Evolutionary conservation across 768 basidiomycete species (phyloP), one percentile per base, ranked within the genome.

Genomic region (Boletus coccyginus): DNA sequence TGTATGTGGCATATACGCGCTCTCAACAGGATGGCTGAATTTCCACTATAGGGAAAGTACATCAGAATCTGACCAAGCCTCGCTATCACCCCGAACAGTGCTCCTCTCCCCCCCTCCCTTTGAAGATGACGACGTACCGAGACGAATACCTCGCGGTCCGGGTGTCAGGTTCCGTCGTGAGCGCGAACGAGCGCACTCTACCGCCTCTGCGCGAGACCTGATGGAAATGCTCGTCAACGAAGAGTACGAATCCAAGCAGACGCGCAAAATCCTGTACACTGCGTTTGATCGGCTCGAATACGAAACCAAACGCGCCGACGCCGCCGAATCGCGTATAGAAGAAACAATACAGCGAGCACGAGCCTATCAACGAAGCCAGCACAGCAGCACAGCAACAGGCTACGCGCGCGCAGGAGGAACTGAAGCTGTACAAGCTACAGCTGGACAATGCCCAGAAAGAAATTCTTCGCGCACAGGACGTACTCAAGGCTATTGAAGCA

Each of bases 361-460:
- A 5, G 60, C 66, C n/a, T 32, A 63, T 76, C 53, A 70, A 71
- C 24, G 71, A 75, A 3, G 71, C 72, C 2, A 62, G 71, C 10
- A 24, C 67, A 2, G 9, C 56, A 59, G 74, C 61, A 50, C 69
- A 65, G 61, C 64, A 73, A 43, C 69, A 70, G 17, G 67, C 69
- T 2, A 44, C 59, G 12, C 66, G 65, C 32, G 67, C 73, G 12
- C 73, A 74, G 47, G 77, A 83, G 33, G 85, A 87, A 58, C 63
- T 86, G 45, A 70, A 73, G 46, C 51, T 84, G 51, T 87, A 85
- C 64, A 85, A 83, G 64, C 47, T 80, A 2, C 82, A 85, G 73
- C 69, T 85, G 29, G 79, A 82, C 17, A 72, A 77, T 35, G 85
- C 86, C 16, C 84, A 86, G 60, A 74, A 73, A 72, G 83, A 86